Conservation (phyloP, 2,329 filamentous ascomycete species). For the Fusarium sarcochroum region DNA sequence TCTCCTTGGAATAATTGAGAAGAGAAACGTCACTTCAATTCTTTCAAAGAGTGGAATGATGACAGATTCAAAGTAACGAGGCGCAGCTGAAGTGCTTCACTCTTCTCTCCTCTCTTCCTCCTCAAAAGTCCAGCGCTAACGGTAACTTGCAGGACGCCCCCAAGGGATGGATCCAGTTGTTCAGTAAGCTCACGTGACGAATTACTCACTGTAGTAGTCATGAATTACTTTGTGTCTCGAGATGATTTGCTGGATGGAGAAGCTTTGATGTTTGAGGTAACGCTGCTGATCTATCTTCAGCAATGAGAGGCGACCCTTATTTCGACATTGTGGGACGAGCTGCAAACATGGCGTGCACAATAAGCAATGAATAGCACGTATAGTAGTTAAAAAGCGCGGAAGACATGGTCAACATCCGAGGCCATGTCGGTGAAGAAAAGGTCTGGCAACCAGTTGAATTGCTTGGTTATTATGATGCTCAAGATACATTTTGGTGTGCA, state of each 20-base stretch:
- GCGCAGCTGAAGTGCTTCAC: constrained; percentile 35
- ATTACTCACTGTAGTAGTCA: neutral
- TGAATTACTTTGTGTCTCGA: constrained; percentile 30
- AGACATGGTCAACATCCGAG: neutral
- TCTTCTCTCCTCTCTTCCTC: constrained; percentile 15
- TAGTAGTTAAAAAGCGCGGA: neutral
- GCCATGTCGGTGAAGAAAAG: constrained; percentile 12
- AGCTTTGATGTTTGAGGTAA: constrained; percentile 23
- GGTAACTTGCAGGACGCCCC: constrained; percentile 33
- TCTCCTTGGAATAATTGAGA: neutral
- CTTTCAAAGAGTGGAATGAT: constrained; percentile 24
- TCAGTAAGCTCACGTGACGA: constrained; percentile 37
- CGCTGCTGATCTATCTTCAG: constrained; percentile 21
- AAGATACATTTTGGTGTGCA: constrained; percentile 20
- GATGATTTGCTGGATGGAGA: constrained; percentile 28
- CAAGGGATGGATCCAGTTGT: constrained; percentile 19
- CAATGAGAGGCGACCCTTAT: constrained; percentile 4
- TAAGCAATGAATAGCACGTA: neutral
- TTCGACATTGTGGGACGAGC: constrained; percentile 4
- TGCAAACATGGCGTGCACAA: constrained; percentile 1
- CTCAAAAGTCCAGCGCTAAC: constrained; percentile 35
- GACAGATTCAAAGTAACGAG: constrained; percentile 36
- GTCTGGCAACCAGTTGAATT: neutral
- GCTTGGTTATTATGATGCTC: neutral
- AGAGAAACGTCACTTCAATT: neutral